Conservation (phyloP, 805 yeast genomes). For the Candida piceae region DNA sequence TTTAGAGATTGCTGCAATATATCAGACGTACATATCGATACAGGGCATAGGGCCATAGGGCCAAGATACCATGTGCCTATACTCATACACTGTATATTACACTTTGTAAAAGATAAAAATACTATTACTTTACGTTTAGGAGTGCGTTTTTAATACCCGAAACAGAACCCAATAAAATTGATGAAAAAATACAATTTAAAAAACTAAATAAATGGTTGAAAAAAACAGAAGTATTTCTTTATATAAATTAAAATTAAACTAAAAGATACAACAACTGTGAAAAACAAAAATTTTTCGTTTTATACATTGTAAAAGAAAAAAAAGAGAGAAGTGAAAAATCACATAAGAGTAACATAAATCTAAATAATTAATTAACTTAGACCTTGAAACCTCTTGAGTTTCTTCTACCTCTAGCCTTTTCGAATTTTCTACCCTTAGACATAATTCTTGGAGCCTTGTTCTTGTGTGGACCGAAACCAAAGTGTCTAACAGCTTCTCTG, state of each 20-base stretch:
- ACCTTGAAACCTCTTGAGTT: slow-evolving; percentile 99
- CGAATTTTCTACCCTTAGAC: slow-evolving; percentile 99
- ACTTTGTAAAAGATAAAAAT: too few species aligned
- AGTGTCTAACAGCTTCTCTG: slow-evolving; percentile 99
- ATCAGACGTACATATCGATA: too few species aligned
- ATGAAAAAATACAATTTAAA: slow-evolving; percentile 2
- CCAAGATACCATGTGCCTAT: too few species aligned
- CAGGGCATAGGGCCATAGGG: too few species aligned
- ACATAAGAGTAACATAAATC: neutral
- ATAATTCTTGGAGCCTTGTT: slow-evolving; percentile 97
- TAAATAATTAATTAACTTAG: slow-evolving; percentile 42
- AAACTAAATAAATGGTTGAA: too few species aligned
- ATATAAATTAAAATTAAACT: too few species aligned
- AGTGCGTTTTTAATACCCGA: neutral
- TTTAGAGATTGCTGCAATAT: too few species aligned
- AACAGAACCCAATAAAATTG: slow-evolving; percentile 1
- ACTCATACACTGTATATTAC: too few species aligned
- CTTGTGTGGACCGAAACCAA: slow-evolving; percentile 99
- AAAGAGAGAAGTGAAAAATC: neutral
- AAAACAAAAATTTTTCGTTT: too few species aligned
- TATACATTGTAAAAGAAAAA: neutral
- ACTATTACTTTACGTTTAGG: too few species aligned
- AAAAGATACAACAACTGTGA: neutral
- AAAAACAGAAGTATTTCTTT: too few species aligned
- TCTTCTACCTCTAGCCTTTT: slow-evolving; percentile 99